These are phyloP conservation scores for Wallemia mellicola DNA, from an alignment of 1,284 basidiomycete species.

Conservation along the genomic window DNA sequence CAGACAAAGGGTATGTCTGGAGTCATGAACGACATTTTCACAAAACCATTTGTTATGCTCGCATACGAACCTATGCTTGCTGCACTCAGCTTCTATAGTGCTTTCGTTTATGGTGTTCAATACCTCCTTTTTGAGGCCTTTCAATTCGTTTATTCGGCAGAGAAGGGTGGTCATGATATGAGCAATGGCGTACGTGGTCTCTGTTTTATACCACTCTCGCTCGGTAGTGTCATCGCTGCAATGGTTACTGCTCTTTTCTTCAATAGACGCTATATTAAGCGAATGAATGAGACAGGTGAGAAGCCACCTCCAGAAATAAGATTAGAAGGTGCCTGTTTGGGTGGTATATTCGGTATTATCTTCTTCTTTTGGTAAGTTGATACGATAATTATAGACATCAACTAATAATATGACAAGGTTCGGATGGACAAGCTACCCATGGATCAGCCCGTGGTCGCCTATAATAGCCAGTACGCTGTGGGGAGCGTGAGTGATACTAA, in stretches of 20 bases:
- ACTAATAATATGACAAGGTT: too few relatives aligned
- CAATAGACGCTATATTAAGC: not conserved
- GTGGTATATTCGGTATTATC: not conserved
- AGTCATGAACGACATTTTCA: constrained; percentile 8
- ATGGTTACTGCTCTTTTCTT: not conserved
- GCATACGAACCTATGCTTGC: constrained; percentile 12
- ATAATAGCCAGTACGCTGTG: not conserved
- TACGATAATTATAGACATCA: too few relatives aligned
- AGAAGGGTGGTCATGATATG: not conserved
- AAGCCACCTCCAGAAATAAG: not conserved
- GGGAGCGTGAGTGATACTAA: not conserved
- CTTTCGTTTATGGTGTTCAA: constrained; percentile 12
- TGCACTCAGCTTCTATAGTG: constrained; percentile 9
- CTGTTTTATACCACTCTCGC: not conserved
- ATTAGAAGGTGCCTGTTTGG: not conserved
- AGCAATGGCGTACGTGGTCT: not conserved
- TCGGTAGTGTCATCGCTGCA: not conserved
- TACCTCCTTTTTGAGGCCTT: constrained; percentile 3
- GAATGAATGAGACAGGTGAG: not conserved
- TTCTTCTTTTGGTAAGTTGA: not conserved
- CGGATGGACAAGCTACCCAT: not conserved
- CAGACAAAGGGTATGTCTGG: constrained; percentile 4
- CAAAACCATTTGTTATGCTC: constrained; percentile 12
- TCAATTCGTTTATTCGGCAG: not conserved
- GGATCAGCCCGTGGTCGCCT: not conserved